These are phyloP conservation scores for Phytomonas sp. DNA, from an alignment of 208 protist species.

Conservation along the genomic window DNA sequence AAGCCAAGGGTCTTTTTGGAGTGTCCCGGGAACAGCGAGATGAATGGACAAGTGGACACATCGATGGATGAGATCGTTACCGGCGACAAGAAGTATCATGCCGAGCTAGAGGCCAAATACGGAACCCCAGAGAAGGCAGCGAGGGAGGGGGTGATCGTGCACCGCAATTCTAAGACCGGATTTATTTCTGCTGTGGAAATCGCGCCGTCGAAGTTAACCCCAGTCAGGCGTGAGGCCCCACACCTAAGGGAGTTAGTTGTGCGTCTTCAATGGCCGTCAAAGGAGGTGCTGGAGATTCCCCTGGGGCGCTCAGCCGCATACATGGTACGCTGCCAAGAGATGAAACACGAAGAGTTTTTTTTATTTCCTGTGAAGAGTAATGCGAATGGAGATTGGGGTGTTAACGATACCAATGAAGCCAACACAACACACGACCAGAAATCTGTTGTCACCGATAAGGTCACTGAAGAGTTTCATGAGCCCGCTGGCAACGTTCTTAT, in stretches of 20 bases:
- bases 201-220: constrained; percentile 14
- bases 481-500: constrained; percentile 44
- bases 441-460: not conserved
- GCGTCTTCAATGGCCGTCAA: constrained; percentile 20
- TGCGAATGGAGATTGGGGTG: not conserved
- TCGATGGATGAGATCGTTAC: constrained; percentile 15
- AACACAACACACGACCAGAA: not conserved
- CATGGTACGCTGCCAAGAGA: constrained; percentile 27
- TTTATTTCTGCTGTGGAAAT: constrained; percentile 35
- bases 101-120: constrained; percentile 25
- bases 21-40: constrained; percentile 33
- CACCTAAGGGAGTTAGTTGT: constrained; percentile 13
- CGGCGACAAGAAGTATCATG: constrained; percentile 24
- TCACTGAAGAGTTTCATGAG: constrained; percentile 2
- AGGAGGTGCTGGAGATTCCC: constrained; percentile 26
- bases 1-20: constrained; percentile 33
- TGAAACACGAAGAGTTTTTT: constrained; percentile 43
- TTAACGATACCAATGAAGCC: not conserved
- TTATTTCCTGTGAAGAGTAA: constrained; percentile 25
- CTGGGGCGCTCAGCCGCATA: constrained; percentile 35
- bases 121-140: constrained; percentile 17
- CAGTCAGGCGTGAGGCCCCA: constrained; percentile 11
- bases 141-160: constrained; percentile 23
- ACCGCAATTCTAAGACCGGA: constrained; percentile 15
- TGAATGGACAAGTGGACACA: constrained; percentile 14